Percentiles rank a stretch among this genome's conserved stretches.
Evolutionary conservation across 2,329 filamentous ascomycete genomes (phyloP).

Genomic region (Juglanconis sp.): DNA sequence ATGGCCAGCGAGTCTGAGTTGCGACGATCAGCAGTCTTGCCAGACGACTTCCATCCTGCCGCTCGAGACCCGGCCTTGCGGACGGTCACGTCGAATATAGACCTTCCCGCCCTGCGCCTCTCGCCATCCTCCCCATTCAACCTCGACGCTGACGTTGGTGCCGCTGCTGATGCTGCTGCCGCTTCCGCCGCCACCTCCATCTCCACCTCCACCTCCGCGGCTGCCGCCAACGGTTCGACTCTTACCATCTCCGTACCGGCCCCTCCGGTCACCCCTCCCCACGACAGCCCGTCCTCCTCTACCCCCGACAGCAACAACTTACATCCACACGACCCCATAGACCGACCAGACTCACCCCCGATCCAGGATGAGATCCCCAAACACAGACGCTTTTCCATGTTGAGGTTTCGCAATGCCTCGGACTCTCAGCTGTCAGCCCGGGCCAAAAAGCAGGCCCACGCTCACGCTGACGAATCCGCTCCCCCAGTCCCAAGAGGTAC

Average conservation of each 20-base stretch:
- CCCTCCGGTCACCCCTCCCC: conserved; percentile 28
- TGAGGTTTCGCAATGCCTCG: conserved; percentile 88
- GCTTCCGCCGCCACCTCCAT: conserved; percentile 18
- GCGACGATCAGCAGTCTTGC: conserved; percentile 47
- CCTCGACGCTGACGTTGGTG: conserved; percentile 23
- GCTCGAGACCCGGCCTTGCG: conserved; percentile 22
- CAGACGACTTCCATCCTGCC: conserved; percentile 25
- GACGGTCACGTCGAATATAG: conserved; percentile 12
- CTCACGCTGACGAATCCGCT: conserved; percentile 48
- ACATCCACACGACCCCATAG: conserved; percentile 22
- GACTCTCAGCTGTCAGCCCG: conserved; percentile 81
- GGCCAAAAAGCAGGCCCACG: conserved; percentile 61
- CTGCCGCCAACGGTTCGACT: conserved; percentile 17
- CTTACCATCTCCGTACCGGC: conserved; percentile 23
- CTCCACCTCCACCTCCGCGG: conserved; percentile 19
- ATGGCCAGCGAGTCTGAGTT: conserved; percentile 58
- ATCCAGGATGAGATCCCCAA: conserved; percentile 54
- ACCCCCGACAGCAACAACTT: conserved; percentile 21
- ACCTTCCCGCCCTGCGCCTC: conserved; percentile 13
- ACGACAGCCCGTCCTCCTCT: conserved; percentile 26
- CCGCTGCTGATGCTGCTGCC: conserved; percentile 16
- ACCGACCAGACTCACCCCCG: conserved; percentile 46
- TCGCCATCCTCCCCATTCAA: conserved; percentile 22
- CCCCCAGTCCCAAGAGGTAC: conserved; percentile 57
- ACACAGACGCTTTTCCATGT: conserved; percentile 63